Percentiles rank a stretch among this genome's conserved stretches.
Evolutionary conservation across 331 rosid genomes (phyloP).

Genomic region (Spiraea crenata): DNA sequence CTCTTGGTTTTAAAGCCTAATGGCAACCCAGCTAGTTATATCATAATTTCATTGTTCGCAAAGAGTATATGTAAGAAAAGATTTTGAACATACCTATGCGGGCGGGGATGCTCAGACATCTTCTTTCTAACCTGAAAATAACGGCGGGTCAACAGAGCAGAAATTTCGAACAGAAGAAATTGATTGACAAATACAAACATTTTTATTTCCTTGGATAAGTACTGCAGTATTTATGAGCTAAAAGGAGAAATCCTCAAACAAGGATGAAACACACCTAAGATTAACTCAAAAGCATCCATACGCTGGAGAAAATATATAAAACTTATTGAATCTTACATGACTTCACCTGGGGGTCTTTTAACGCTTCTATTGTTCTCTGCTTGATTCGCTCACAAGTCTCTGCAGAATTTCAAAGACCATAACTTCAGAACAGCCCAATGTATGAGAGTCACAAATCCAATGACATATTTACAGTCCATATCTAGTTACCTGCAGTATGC

Average conservation of each 20-base stretch:
- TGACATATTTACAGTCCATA: constrained; percentile 4
- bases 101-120: constrained; percentile 62
- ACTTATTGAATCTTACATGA: constrained; percentile 56
- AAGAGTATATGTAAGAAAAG: neutral
- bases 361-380: constrained; percentile 71
- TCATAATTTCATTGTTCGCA: neutral
- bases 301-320: constrained; percentile 18
- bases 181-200: neutral
- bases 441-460: constrained; percentile 7
- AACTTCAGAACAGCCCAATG: constrained; percentile 22
- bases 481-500: constrained; percentile 61
- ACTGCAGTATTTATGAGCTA: neutral
- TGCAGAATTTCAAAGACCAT: constrained; percentile 29
- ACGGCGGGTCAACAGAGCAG: constrained; percentile 12
- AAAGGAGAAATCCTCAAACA: neutral
- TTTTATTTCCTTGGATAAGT: neutral
- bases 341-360: constrained; percentile 92
- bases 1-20: neutral
- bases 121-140: constrained; percentile 67
- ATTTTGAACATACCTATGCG: constrained; percentile 58
- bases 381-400: constrained; percentile 75
- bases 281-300: neutral
- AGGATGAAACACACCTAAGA: neutral
- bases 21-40: neutral
- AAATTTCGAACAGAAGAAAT: neutral